Base-by-base conservation (phyloP, 1,284 basidiomycete species). In the Ceratobasidium sp. region DNA sequence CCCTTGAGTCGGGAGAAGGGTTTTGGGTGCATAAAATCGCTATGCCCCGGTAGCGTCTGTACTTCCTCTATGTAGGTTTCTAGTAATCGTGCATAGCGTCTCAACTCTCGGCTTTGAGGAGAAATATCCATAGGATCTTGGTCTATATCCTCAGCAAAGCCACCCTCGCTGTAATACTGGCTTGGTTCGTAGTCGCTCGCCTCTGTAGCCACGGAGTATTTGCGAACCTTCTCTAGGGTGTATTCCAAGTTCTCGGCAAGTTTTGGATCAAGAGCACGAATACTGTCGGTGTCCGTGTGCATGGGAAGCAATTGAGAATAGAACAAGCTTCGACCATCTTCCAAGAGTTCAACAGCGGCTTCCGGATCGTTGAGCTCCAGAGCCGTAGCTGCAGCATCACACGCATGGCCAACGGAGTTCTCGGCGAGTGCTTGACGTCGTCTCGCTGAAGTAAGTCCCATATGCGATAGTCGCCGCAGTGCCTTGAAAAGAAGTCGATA, bases 261-360 rank as follows among this genome's bases (percentile, higher is more conserved):
- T 16, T 70, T 27, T 18, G 35, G 50, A 44, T 77, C 55, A 18
- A 59, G 14, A 14, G 38, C 4, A 5, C 46, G 27, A 35, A 77
- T 35, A 48, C n/a, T 18, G 44, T 44, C 30, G 48, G 27, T 44
- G 67, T 66, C 65, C 10, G 55, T 77, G 10, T 68, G 76, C 35
- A 46, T 55, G 27, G 38, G 46, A 23, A 55, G 65, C 23, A 59
- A 44, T 30, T 77, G 50, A 60, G 65, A 55, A 20, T 44, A 77
- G 30, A 77, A 57, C 16, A 55, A 41, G n/a, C 23, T 41, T 59
- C 75, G 33, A 12, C 75, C 75, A n/a, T 68, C 30, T 33, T 71
- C 76, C 12, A 77, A 52, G 23, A 77, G 52, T n/a, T 77, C 76
- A 14, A 77, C 54, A 46, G 76, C 76, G 8, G 52, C 33, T 44